Base-by-base conservation (phyloP, 2,329 filamentous ascomycete genomes). In the Graphiopsis chlorocephala region DNA sequence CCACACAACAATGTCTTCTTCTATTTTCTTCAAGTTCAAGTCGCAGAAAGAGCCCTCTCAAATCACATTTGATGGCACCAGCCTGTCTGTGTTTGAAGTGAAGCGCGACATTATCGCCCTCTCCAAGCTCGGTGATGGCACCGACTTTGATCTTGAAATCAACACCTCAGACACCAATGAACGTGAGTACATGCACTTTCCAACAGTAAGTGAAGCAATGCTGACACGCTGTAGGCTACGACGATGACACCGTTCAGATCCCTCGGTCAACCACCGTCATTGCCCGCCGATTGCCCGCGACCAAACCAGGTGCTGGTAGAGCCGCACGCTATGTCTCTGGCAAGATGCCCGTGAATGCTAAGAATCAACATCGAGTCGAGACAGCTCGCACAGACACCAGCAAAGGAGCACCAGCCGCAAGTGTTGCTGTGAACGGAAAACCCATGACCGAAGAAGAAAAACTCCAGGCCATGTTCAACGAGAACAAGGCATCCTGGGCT, bases 1-100 rank as follows among this genome's bases (percentile, higher is more conserved):
- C 33, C 62, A 60, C 68, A 61, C 77, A 82, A 87, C 75, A 75
- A 97, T 97, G 93, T 88, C 92, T 77, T 97, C 95, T 64, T 98
- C 93, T 71, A 95, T 99, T 76, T 98, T 97, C 82, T 99, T 97
- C 91, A 97, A 97, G 82, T 99, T 99, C 89, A 98, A 97, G 82
- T 98, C 94, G 72, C 93, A 96, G 77, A 97, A 93, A 82, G 95
- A 98, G 77, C 92, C 93, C 66, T 92, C 92, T 65, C 88, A 93
- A 75, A 93, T 99, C 74, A 91, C 93, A 75, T 98, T 99, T 79
- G 94, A 99, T 80, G 95, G 95, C 76, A 97, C 94, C 73, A 92
- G 92, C 79, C 96, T 98, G 76, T 97, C 94, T 67, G 95, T 98
- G 69, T 99, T 98, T 81, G 96, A 99, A 77, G 85, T 99, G 76